Evolutionary conservation across 257 asterid species (phyloP).

Genomic region (Nicotiana benthamiana): DNA sequence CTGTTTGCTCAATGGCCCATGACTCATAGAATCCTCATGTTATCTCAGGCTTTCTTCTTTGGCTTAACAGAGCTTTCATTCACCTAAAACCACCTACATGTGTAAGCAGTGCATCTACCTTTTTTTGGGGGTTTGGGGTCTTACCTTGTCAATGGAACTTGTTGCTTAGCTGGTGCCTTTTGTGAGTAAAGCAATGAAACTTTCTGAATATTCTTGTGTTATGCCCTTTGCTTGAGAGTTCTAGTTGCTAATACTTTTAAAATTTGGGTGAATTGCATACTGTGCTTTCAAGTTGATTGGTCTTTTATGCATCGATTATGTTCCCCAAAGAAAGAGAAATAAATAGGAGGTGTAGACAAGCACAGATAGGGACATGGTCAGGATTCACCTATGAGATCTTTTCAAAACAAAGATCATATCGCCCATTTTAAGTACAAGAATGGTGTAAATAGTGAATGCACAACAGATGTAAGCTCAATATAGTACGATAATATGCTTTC

Average conservation of each 20-base stretch:
- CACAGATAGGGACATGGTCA: neutral
- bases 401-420: neutral
- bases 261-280: neutral
- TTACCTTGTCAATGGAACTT: neutral
- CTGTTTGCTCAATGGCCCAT: neutral
- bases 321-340: neutral
- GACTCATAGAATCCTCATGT: neutral
- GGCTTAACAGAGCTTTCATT: neutral
- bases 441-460: neutral
- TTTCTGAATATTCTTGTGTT: neutral
- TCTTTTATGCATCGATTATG: neutral
- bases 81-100: neutral
- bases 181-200: neutral
- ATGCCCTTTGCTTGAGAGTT: neutral
- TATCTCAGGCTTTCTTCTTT: neutral
- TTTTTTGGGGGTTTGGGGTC: neutral
- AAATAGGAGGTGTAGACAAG: neutral
- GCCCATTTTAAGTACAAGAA: neutral
- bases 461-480: neutral
- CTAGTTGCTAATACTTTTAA: neutral
- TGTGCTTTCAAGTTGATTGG: neutral
- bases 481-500: neutral
- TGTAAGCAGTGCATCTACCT: neutral
- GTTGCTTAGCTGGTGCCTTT: neutral
- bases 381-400: neutral